Evolutionary conservation across 257 asterid genomes (phyloP).

Genomic region (Pogostemon cablin): DNA sequence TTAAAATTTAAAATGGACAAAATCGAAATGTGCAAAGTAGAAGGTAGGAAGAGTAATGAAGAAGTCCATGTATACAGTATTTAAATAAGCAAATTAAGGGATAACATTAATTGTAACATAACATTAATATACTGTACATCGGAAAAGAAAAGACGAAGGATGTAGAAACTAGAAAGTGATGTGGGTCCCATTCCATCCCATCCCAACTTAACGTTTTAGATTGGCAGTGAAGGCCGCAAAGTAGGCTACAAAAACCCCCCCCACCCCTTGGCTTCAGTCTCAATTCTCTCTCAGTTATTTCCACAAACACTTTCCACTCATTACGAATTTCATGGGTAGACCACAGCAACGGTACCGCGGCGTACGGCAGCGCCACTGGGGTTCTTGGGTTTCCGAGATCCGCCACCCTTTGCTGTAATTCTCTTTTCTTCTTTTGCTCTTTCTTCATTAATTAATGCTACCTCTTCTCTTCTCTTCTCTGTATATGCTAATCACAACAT

Average conservation of each 20-base stretch:
- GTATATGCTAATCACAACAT: background rate
- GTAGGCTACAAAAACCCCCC: slow-evolving; percentile 50
- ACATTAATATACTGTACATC: too few relatives aligned
- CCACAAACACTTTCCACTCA: slow-evolving; percentile 25
- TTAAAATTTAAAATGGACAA: too few relatives aligned
- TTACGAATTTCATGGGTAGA: slow-evolving; percentile 50
- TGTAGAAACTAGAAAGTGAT: slow-evolving; percentile 30
- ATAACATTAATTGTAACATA: too few relatives aligned
- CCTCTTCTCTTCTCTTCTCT: background rate
- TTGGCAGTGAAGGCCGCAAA: slow-evolving; percentile 67
- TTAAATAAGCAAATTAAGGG: too few relatives aligned
- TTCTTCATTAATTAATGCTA: background rate
- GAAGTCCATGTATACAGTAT: too few relatives aligned
- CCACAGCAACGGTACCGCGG: slow-evolving; percentile 83
- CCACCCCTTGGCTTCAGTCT: slow-evolving; percentile 8
- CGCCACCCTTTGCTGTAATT: slow-evolving; percentile 89
- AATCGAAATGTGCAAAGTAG: too few relatives aligned
- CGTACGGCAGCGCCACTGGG: slow-evolving; percentile 98
- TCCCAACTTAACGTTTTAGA: slow-evolving; percentile 18
- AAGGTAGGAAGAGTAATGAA: too few relatives aligned
- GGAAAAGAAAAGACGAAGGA: slow-evolving; percentile 1
- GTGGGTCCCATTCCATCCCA: slow-evolving; percentile 51
- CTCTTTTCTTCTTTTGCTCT: background rate
- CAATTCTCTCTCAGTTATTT: slow-evolving; percentile 22
- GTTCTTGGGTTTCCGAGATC: slow-evolving; percentile 98